Conservation (phyloP, 2,329 filamentous ascomycete genomes). For the Penicillium sp. region DNA sequence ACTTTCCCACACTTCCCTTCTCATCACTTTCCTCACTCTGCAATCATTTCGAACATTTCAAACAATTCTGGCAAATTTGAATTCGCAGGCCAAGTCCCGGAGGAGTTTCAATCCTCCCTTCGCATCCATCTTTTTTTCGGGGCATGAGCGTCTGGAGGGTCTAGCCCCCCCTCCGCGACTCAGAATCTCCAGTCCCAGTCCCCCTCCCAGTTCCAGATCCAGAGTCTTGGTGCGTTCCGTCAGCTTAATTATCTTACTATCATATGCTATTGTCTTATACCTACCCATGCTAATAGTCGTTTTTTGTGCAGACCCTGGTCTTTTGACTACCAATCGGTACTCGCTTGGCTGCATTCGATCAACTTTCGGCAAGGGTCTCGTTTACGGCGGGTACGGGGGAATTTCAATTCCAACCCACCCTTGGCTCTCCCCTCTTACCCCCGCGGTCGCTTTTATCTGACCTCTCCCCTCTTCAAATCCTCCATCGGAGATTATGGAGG, state of each 20-base stretch:
- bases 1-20: constrained; percentile 1
- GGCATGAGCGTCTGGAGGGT: constrained; percentile 37
- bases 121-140: constrained; percentile 19
- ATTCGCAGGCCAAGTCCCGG: background rate
- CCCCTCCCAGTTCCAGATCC: background rate
- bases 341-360: constrained; percentile 20
- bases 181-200: constrained; percentile 8
- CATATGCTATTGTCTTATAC: constrained; percentile 9
- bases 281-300: constrained; percentile 7
- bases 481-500: constrained; percentile 32
- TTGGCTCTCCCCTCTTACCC: constrained; percentile 1
- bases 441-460: constrained; percentile 8
- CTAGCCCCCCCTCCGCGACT: constrained; percentile 30
- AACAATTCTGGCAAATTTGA: background rate
- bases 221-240: constrained; percentile 12
- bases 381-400: constrained; percentile 38
- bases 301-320: constrained; percentile 21
- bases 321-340: constrained; percentile 23
- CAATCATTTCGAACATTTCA: background rate
- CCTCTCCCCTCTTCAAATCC: constrained; percentile 3
- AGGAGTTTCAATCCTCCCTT: constrained; percentile 3
- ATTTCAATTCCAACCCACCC: constrained; percentile 24
- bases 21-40: background rate
- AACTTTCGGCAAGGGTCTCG: constrained; percentile 24
- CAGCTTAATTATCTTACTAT: constrained; percentile 11